These are phyloP conservation scores for Colletotrichum sp. DNA, from an alignment of 2,329 filamentous ascomycete genomes.

Conservation along the genomic window DNA sequence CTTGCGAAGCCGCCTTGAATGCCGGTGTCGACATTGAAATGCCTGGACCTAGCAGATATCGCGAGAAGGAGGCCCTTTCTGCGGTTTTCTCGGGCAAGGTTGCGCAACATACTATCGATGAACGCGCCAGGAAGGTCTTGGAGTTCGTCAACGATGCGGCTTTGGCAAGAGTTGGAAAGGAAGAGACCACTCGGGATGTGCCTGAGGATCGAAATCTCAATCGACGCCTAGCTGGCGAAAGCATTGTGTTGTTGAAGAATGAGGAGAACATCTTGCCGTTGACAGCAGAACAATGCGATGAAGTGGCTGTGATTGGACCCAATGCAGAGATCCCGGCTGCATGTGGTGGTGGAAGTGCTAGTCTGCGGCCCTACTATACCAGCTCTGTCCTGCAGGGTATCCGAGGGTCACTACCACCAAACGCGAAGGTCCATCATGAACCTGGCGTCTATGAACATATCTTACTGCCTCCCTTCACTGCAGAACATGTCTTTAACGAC, in stretches of 20 bases:
- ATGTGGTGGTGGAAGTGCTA: conserved; percentile 70
- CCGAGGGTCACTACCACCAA: conserved; percentile 48
- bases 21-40: conserved; percentile 67
- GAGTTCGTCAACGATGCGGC: conserved; percentile 62
- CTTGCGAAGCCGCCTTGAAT: conserved; percentile 51
- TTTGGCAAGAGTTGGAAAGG: conserved; percentile 56
- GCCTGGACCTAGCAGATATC: conserved; percentile 58
- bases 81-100: conserved; percentile 62
- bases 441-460: conserved; percentile 67
- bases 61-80: conserved; percentile 54
- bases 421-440: conserved; percentile 52
- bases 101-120: conserved; percentile 56
- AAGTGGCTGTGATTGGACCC: conserved; percentile 60
- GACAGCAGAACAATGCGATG: conserved; percentile 49
- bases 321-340: conserved; percentile 61
- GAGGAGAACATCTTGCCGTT: conserved; percentile 67
- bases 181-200: conserved; percentile 60
- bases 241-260: conserved; percentile 77
- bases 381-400: conserved; percentile 77
- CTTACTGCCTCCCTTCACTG: conserved; percentile 60
- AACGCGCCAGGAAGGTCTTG: conserved; percentile 60
- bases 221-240: conserved; percentile 69
- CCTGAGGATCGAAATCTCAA: conserved; percentile 67
- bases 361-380: conserved; percentile 67
- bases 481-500: conserved; percentile 51